Percentiles rank a stretch among this genome's conserved stretches.
Evolutionary conservation across 306 rosid species (phyloP).

Genomic region (Potentilla sterilis): DNA sequence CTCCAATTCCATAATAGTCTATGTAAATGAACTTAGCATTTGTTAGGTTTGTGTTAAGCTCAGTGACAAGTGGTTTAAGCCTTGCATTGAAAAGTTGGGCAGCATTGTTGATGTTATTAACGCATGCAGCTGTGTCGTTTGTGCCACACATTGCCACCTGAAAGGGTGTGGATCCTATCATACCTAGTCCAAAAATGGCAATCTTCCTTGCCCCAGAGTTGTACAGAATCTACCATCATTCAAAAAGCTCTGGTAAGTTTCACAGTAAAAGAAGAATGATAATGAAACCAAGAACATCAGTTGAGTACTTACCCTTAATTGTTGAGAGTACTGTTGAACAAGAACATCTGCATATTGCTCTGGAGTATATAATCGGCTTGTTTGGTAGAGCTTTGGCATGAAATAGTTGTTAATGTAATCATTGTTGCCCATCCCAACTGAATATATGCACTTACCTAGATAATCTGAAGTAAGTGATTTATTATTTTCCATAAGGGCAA

Average conservation of each 20-base stretch:
- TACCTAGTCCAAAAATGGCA: slow-evolving; percentile 6
- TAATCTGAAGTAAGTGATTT: not conserved
- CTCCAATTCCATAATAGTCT: slow-evolving; percentile 12
- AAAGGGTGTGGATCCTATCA: slow-evolving; percentile 33
- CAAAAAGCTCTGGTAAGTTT: not conserved
- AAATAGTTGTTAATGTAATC: slow-evolving; percentile 30
- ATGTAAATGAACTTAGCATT: slow-evolving; percentile 33
- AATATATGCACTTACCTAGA: slow-evolving; percentile 26
- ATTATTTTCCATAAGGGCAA: not conserved
- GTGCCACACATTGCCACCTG: not conserved
- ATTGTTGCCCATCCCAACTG: slow-evolving; percentile 20
- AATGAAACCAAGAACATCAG: too few relatives aligned
- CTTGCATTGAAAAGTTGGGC: slow-evolving; percentile 22
- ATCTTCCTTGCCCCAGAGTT: slow-evolving; percentile 27
- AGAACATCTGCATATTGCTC: slow-evolving; percentile 21
- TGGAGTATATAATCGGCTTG: slow-evolving; percentile 7
- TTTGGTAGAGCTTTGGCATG: slow-evolving; percentile 6
- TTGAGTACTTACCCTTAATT: slow-evolving; percentile 19
- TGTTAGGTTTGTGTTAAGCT: slow-evolving; percentile 11
- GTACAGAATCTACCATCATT: slow-evolving; percentile 13
- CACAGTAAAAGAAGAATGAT: not conserved
- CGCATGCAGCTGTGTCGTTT: slow-evolving; percentile 30
- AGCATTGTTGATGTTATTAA: slow-evolving; percentile 24
- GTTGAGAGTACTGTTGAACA: not conserved
- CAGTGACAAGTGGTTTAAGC: slow-evolving; percentile 30